Percentiles rank a stretch among this genome's conserved stretches.
Evolutionary conservation across 352 stramenopile species (phyloP).

Genomic region (Blastocystis sp.): DNA sequence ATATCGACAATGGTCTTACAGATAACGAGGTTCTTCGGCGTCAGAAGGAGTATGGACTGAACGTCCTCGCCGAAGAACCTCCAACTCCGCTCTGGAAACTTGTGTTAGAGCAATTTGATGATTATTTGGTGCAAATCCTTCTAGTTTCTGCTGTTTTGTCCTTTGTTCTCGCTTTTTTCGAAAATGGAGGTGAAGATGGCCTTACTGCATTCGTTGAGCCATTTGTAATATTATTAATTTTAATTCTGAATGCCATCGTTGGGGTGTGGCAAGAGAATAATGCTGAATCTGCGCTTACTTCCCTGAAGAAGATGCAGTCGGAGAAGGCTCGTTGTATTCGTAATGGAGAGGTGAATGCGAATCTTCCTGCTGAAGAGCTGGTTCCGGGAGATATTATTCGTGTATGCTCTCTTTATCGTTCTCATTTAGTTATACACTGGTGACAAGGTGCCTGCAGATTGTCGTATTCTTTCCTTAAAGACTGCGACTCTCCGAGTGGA

Average conservation of each 20-base stretch:
- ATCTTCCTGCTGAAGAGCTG: conserved; percentile 78
- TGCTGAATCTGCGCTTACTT: conserved; percentile 1
- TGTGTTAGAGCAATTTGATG: conserved; percentile 96
- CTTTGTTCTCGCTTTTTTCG: conserved; percentile 83
- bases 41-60: conserved; percentile 71
- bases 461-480: conserved; percentile 87
- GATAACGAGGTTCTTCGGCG: conserved; percentile 3
- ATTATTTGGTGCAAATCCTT: conserved; percentile 80
- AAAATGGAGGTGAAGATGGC: conserved; percentile 71
- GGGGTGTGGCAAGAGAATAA: conserved; percentile 62
- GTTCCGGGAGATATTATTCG: conserved; percentile 93
- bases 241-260: conserved; percentile 59
- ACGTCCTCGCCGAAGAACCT: conserved; percentile 82
- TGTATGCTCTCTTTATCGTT: not conserved
- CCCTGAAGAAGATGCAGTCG: conserved; percentile 59
- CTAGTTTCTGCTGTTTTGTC: conserved; percentile 87
- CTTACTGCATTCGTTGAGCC: conserved; percentile 88
- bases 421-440: conserved; percentile 77
- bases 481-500: conserved; percentile 86
- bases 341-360: conserved; percentile 63
- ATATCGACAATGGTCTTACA: conserved; percentile 53
- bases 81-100: conserved; percentile 83
- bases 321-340: conserved; percentile 66
- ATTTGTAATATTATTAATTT: conserved; percentile 86
- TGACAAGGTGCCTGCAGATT: conserved; percentile 92